phyloP scores from a whole-genome alignment of 2,329 filamentous ascomycete genomes.

The Aspergillus spinulosporus region DNA sequence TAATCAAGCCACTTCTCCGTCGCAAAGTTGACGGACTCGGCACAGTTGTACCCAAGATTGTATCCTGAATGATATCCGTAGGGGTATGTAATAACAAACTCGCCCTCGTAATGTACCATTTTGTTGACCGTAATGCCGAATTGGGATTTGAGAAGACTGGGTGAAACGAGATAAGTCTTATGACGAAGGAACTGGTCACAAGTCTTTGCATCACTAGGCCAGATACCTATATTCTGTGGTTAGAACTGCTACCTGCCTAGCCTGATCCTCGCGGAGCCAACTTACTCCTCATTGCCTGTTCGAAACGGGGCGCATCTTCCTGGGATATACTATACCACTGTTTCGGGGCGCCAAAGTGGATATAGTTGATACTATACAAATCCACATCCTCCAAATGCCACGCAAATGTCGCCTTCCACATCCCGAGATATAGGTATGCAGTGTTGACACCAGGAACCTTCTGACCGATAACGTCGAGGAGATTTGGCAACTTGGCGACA shows the following conservation, averaged over 20 bases:
- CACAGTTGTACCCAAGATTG: constrained; percentile 97
- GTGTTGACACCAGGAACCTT: constrained; percentile 98
- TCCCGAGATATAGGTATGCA: constrained; percentile 93
- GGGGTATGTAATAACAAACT: constrained; percentile 97
- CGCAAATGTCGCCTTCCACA: constrained; percentile 99
- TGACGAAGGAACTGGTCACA: constrained; percentile 95
- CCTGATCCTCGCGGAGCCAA: background rate
- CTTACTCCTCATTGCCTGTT: constrained; percentile 83
- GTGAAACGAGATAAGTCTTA: constrained; percentile 96
- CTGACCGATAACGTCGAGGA: constrained; percentile 89
- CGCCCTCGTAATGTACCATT: constrained; percentile 89
- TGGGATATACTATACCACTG: constrained; percentile 99
- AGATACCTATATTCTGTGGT: constrained; percentile 56
- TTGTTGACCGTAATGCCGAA: constrained; percentile 97
- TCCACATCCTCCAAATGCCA: constrained; percentile 99
- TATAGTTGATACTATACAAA: constrained; percentile 99
- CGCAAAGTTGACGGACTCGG: constrained; percentile 97
- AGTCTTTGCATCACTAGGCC: constrained; percentile 91
- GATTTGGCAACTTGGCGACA: constrained; percentile 86
- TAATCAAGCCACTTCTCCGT: constrained; percentile 93
- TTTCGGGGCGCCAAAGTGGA: constrained; percentile 97
- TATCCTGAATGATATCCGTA: constrained; percentile 99
- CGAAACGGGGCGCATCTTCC: constrained; percentile 87
- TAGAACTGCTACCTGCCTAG: constrained; percentile 1
- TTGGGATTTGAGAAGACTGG: constrained; percentile 78